phyloP scores from a whole-genome alignment of 306 rosid species.

The Psophocarpus tetragonolobus region DNA sequence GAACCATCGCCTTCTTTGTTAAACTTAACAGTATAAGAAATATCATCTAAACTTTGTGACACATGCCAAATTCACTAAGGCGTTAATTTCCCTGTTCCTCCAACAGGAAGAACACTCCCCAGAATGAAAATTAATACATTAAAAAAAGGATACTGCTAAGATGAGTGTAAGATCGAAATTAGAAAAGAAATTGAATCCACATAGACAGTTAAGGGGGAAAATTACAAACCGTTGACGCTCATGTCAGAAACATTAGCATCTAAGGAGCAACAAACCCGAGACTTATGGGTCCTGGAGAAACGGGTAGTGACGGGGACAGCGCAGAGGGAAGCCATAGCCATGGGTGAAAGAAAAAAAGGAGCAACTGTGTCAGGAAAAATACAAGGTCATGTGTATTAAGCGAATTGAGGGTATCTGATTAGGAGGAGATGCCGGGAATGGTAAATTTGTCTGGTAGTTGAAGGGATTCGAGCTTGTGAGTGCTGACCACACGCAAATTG shows the following conservation, averaged over 20 bases:
- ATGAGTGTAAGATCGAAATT: neutral
- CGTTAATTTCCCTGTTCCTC: neutral
- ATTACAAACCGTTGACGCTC: slow-evolving; percentile 70
- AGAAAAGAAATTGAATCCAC: neutral
- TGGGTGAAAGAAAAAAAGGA: neutral
- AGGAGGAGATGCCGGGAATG: slow-evolving; percentile 62
- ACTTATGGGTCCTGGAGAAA: slow-evolving; percentile 40
- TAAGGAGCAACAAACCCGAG: slow-evolving; percentile 68
- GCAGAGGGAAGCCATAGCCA: slow-evolving; percentile 61
- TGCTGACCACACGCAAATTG: neutral
- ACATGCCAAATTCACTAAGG: neutral
- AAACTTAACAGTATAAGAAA: slow-evolving; percentile 1
- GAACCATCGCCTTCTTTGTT: too few species aligned
- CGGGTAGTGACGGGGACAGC: slow-evolving; percentile 31
- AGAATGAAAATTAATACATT: neutral
- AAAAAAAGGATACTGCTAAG: neutral
- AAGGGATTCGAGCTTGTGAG: slow-evolving; percentile 8
- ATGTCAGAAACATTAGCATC: slow-evolving; percentile 86
- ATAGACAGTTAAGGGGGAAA: neutral
- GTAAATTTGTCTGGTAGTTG: slow-evolving; percentile 59
- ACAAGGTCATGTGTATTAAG: neutral
- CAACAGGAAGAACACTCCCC: neutral
- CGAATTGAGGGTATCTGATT: slow-evolving; percentile 45
- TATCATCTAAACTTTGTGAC: neutral
- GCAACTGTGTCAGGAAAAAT: neutral